Base-by-base conservation (phyloP, 306 rosid genomes). In the Hippophae rhamnoides region DNA sequence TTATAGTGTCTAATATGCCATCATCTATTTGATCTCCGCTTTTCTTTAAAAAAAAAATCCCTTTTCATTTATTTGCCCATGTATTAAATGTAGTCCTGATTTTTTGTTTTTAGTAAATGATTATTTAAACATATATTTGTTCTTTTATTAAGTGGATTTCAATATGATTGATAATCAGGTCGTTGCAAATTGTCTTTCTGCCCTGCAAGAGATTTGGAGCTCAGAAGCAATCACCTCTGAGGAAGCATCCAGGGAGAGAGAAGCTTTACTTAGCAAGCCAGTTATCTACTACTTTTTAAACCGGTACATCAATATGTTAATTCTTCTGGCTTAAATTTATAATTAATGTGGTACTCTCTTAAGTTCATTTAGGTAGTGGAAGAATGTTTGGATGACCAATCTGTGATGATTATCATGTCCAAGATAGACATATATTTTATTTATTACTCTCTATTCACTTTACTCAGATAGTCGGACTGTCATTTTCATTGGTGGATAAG, bases 121-220 rank as follows among this genome's bases (percentile, higher is more conserved):
- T 47, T 47, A 47, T 47, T 10, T 10, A 9, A 47, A 9, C 50
- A 8, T 47, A 7, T 47, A 47, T 11, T 23, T 49, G 25, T 49
- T 5, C 25, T 49, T 13, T 49, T 5, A 2, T 12, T 0, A 6
- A 49, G 53, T 49, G 6, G 12, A 13, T 31, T 31, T 31, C 5
- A 31, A 2, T 31, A 31, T 31, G 38, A 31, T 31, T 31, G 38
- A 31, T 8, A 9, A 48, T 62, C 82, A 93, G 99, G 95, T 93
- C 41, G 94, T 93, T 47, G 94, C 99, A 72, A 93, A 93, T 76
- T 93, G 99, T 77, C 67, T 93, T 76, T 82, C 95, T 66, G 82
- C 94, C 68, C 73, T 93, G 42, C 95, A 93, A 93, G 99, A 93
- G 81, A 93, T 93, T 77, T 93, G 89, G 95, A 80, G 86, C 61